Evolutionary conservation across 768 basidiomycete genomes (phyloP).

Genomic region (Tricholoma matsutake): DNA sequence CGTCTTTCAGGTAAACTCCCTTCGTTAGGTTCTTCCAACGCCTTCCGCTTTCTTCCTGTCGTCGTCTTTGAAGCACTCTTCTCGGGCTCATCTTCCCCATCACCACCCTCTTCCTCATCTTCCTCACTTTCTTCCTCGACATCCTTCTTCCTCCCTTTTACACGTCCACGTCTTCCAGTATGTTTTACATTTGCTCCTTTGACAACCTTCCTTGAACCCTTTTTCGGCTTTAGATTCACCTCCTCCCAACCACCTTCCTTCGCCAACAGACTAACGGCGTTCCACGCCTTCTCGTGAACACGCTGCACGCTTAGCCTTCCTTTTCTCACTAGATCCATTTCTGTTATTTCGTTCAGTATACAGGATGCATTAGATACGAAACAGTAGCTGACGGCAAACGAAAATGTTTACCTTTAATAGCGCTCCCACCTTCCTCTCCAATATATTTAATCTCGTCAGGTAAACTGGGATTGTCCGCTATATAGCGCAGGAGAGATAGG

Average conservation of each 20-base stretch:
- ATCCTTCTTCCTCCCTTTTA: conserved; percentile 14
- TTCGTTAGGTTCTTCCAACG: not conserved
- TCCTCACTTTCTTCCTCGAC: conserved; percentile 19
- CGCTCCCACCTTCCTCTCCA: conserved; percentile 52
- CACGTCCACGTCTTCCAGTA: conserved; percentile 4
- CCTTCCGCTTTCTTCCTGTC: conserved; percentile 8
- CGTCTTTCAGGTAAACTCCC: not conserved
- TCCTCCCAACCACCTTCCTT: conserved; percentile 78
- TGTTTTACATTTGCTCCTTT: conserved; percentile 13
- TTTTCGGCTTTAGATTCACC: conserved; percentile 38
- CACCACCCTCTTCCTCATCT: conserved; percentile 5
- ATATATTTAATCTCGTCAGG: conserved; percentile 67
- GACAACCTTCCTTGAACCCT: conserved; percentile 15
- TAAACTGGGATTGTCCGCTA: conserved; percentile 44
- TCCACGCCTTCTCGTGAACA: conserved; percentile 65
- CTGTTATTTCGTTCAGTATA: conserved; percentile 28
- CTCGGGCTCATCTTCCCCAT: conserved; percentile 10
- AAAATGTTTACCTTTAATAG: conserved; percentile 54
- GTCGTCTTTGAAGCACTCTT: conserved; percentile 9
- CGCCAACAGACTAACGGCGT: conserved; percentile 56
- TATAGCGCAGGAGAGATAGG: conserved; percentile 65
- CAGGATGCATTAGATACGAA: not conserved
- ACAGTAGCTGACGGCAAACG: not conserved
- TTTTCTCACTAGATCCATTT: conserved; percentile 75
- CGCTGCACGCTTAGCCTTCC: conserved; percentile 88